Evolutionary conservation across 176 grass and related monocot genomes (phyloP).

Genomic region (Carex cristatella): DNA sequence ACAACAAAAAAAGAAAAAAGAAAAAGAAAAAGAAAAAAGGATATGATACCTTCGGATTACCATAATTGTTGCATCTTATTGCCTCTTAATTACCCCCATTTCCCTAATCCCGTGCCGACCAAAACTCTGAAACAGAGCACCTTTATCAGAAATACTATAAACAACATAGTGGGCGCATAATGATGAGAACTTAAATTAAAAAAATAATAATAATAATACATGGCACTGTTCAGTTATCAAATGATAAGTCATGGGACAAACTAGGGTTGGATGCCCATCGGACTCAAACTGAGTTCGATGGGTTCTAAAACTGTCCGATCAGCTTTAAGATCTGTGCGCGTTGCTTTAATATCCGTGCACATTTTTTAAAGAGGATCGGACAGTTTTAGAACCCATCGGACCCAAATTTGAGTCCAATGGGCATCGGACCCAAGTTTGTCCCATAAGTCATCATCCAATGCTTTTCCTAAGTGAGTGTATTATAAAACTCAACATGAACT

Average conservation of each 20-base stretch:
- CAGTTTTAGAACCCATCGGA: no score
- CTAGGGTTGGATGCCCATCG: no score
- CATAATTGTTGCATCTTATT: constrained; percentile 10
- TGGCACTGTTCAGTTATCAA: background rate
- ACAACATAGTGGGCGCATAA: background rate
- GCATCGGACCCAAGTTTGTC: no score
- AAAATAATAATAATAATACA: background rate
- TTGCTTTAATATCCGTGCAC: no score
- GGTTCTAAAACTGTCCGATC: no score
- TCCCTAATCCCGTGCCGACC: constrained; percentile 1
- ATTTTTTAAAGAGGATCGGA: no score
- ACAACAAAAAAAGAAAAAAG: background rate
- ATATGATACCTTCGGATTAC: background rate
- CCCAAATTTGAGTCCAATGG: no score
- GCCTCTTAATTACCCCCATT: constrained; percentile 18
- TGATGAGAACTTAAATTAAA: background rate
- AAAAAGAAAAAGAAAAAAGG: background rate
- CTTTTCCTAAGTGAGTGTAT: background rate
- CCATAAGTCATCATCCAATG: background rate
- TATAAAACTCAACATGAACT: background rate
- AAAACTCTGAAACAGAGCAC: constrained; percentile 11
- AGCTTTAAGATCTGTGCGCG: no score
- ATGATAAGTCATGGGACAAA: background rate
- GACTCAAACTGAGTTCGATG: no score
- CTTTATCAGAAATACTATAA: background rate